Percentiles rank a stretch among this genome's conserved stretches.
Evolutionary conservation across 2,329 filamentous ascomycete species (phyloP).

Genomic region (Trichoderma gracile): DNA sequence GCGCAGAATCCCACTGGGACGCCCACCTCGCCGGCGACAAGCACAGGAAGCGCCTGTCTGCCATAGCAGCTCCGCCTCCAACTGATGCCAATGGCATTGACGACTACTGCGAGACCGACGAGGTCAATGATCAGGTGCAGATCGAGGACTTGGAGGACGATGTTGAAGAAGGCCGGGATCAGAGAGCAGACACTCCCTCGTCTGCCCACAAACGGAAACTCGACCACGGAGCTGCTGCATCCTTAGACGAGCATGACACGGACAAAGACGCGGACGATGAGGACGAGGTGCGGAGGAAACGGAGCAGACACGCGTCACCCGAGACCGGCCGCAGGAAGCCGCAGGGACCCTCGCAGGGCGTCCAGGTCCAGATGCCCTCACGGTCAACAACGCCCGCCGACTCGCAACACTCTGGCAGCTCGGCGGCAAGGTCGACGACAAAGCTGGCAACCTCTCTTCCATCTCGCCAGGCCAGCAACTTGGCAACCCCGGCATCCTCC

Average conservation of each 20-base stretch:
- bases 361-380: constrained; percentile 65
- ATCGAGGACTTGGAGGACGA: not conserved
- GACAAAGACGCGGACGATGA: constrained; percentile 35
- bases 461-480: constrained; percentile 33
- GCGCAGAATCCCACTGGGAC: constrained; percentile 68
- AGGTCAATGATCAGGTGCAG: not conserved
- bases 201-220: constrained; percentile 40
- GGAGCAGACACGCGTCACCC: constrained; percentile 45
- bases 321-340: constrained; percentile 47
- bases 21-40: constrained; percentile 54
- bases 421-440: not conserved
- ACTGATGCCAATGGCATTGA: constrained; percentile 9
- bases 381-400: constrained; percentile 60
- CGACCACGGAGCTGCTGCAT: constrained; percentile 38
- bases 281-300: constrained; percentile 47
- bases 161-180: not conserved
- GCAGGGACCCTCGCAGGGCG: constrained; percentile 54
- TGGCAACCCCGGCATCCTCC: constrained; percentile 25
- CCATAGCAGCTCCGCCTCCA: constrained; percentile 25
- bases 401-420: constrained; percentile 3
- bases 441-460: constrained; percentile 35
- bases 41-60: constrained; percentile 39
- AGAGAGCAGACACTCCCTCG: constrained; percentile 17
- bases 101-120: not conserved
- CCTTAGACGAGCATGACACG: constrained; percentile 40